Evolutionary conservation across 1,284 basidiomycete genomes (phyloP).

Genomic region (Ceraceosorus bombacis): DNA sequence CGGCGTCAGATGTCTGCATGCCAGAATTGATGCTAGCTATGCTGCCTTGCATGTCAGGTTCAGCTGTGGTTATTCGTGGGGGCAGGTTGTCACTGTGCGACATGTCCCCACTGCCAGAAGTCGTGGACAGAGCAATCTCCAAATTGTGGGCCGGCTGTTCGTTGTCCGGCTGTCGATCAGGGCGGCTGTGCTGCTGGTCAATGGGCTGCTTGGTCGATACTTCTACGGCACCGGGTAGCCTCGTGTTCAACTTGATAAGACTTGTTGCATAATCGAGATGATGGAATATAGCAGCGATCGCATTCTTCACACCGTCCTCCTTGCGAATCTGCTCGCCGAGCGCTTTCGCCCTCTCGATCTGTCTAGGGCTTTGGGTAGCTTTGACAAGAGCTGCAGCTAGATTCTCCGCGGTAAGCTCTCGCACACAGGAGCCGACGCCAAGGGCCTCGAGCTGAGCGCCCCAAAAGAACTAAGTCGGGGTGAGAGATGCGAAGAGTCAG

Average conservation of each 20-base stretch:
- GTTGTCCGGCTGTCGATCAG: neutral
- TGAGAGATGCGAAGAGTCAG: neutral
- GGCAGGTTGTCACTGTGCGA: no score
- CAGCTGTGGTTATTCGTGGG: no score
- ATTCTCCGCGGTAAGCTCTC: slow-evolving; percentile 70
- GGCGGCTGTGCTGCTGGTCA: neutral
- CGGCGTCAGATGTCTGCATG: neutral
- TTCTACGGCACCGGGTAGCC: neutral
- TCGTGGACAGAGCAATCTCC: no score
- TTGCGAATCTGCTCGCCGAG: slow-evolving; percentile 56
- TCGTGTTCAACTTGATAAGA: slow-evolving; percentile 21
- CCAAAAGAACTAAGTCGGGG: slow-evolving; percentile 72
- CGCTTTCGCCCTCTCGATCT: slow-evolving; percentile 70
- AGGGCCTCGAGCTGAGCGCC: slow-evolving; percentile 81
- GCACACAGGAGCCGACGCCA: slow-evolving; percentile 75
- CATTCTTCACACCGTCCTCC: slow-evolving; percentile 51
- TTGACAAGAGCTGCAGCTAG: slow-evolving; percentile 67
- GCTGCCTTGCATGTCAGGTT: no score
- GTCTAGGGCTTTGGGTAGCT: slow-evolving; percentile 78
- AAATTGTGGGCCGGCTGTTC: neutral
- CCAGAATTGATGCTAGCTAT: neutral
- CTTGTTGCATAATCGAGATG: slow-evolving; percentile 41
- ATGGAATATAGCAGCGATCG: slow-evolving; percentile 40
- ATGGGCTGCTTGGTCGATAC: no score
- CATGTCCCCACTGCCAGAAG: no score